Conservation (phyloP, 1,139 yeast genomes). For the Candida sanyaensis region DNA sequence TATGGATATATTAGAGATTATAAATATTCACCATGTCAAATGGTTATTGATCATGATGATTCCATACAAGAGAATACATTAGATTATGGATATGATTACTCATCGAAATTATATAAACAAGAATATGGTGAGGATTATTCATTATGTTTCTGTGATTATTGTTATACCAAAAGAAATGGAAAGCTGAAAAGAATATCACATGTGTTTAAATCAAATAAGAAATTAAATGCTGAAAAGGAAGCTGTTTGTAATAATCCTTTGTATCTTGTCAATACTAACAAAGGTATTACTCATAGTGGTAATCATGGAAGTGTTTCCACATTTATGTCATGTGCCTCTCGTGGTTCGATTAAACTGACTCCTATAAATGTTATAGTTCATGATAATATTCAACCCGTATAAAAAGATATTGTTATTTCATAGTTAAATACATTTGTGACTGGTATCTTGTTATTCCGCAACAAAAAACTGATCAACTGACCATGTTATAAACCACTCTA, state of each 20-base stretch:
- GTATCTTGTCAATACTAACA: background rate
- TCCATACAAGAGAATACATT: conserved; percentile 14
- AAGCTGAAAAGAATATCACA: background rate
- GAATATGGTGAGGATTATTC: conserved; percentile 15
- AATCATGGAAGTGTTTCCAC: background rate
- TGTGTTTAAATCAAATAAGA: background rate
- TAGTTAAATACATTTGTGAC: no score
- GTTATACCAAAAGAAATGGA: conserved; percentile 6
- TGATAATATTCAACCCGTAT: no score
- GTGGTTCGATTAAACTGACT: background rate
- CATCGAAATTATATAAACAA: conserved; percentile 15
- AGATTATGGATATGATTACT: conserved; percentile 14
- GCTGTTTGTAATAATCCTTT: background rate
- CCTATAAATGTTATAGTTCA: no score
- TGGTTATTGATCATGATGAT: conserved; percentile 19
- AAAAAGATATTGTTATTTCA: no score
- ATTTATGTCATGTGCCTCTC: background rate
- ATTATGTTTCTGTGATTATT: conserved; percentile 19
- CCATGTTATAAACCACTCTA: no score
- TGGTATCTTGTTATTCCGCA: no score
- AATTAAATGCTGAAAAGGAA: background rate
- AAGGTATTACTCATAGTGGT: background rate
- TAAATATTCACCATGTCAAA: conserved; percentile 9
- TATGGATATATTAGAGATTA: conserved; percentile 25
- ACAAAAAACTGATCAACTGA: no score